A percentile compares a stretch with the other conserved stretches of the same genome.
phyloP scores from a whole-genome alignment of 1,284 basidiomycete species.

The Ustilago bromivora region DNA sequence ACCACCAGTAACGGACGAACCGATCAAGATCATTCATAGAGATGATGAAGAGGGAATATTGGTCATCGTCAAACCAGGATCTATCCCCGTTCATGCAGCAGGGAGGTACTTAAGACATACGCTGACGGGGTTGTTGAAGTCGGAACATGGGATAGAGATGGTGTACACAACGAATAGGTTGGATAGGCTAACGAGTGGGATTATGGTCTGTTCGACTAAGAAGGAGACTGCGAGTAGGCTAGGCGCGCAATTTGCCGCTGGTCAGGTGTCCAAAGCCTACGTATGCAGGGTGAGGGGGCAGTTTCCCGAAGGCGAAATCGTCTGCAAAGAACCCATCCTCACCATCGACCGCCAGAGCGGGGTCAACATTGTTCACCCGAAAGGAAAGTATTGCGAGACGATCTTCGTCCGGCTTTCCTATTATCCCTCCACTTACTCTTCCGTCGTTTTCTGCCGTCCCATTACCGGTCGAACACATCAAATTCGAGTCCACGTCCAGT shows the following conservation, averaged over 20 bases:
- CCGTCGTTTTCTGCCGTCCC: constrained; percentile 83
- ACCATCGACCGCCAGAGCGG: constrained; percentile 96
- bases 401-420: constrained; percentile 88
- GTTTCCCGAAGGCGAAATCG: constrained; percentile 77
- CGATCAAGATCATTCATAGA: constrained; percentile 82
- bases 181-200: constrained; percentile 92
- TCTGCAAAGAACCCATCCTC: constrained; percentile 87
- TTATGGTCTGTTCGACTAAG: constrained; percentile 92
- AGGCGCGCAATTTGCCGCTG: constrained; percentile 71
- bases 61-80: constrained; percentile 76
- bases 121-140: constrained; percentile 85
- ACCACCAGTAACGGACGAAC: constrained; percentile 89
- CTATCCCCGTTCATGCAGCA: constrained; percentile 67
- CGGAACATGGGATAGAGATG: constrained; percentile 85
- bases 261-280: constrained; percentile 77
- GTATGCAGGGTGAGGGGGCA: constrained; percentile 53
- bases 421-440: constrained; percentile 83
- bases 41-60: constrained; percentile 85
- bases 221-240: constrained; percentile 79
- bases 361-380: constrained; percentile 80
- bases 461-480: constrained; percentile 81
- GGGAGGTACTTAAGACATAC: constrained; percentile 64
- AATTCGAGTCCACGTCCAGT: constrained; percentile 95
- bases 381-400: constrained; percentile 78
- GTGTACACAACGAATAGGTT: constrained; percentile 92